These are phyloP conservation scores for Sindora glabra DNA, from an alignment of 306 rosid species.

Conservation along the genomic window DNA sequence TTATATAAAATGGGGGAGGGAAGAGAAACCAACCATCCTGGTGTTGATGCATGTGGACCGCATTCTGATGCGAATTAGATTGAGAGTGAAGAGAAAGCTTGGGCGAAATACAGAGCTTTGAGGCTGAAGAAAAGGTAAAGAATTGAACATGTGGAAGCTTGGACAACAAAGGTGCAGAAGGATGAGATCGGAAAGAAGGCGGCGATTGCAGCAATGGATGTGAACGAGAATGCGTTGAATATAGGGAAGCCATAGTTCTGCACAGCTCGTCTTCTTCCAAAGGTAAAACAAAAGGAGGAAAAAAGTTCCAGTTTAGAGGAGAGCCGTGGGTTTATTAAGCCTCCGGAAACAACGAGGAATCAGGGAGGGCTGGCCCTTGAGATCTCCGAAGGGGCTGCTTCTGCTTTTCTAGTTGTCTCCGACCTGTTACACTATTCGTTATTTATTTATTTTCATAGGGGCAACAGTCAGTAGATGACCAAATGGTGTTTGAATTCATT, in stretches of 20 bases:
- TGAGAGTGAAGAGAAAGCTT: conserved; percentile 43
- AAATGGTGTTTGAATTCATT: conserved; percentile 1
- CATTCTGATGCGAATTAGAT: conserved; percentile 21
- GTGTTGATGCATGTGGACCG: conserved; percentile 26
- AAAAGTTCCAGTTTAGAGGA: too few species aligned
- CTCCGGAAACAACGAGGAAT: conserved; percentile 49
- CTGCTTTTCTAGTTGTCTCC: too few species aligned
- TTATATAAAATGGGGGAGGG: background rate
- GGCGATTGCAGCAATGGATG: conserved; percentile 12
- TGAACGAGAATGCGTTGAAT: conserved; percentile 40
- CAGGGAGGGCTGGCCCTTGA: conserved; percentile 67
- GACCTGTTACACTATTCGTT: too few species aligned
- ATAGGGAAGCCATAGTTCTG: conserved; percentile 64
- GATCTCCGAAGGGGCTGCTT: conserved; percentile 87
- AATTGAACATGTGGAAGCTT: conserved; percentile 11
- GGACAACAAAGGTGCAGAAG: conserved; percentile 9
- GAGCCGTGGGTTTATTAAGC: background rate
- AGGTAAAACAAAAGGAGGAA: too few species aligned
- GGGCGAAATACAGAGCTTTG: conserved; percentile 29
- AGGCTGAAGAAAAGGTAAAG: conserved; percentile 11
- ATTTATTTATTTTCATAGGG: too few species aligned
- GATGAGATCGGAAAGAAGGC: background rate
- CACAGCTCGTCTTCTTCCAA: too few species aligned
- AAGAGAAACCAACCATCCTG: conserved; percentile 51
- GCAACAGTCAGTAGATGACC: conserved; percentile 11